A percentile compares a stretch with the other conserved stretches of the same genome.
Conservation (phyloP, 2,329 filamentous ascomycete genomes). For the Coleophoma eucalyptorum region DNA sequence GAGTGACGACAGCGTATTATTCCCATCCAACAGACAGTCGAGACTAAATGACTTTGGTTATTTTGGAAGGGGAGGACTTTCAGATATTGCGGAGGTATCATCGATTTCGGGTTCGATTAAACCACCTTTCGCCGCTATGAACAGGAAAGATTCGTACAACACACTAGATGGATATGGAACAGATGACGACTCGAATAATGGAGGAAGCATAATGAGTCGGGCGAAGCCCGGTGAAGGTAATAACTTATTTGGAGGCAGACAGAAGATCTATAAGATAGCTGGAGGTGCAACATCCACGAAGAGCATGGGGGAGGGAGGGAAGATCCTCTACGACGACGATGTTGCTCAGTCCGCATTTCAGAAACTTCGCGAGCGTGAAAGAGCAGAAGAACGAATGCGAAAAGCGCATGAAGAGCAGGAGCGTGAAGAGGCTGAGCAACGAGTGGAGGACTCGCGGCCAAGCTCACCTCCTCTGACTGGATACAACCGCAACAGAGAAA, state of each 20-base stretch:
- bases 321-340: conserved; percentile 81
- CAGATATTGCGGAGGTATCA: conserved; percentile 88
- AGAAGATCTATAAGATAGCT: conserved; percentile 90
- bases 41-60: conserved; percentile 64
- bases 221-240: conserved; percentile 85
- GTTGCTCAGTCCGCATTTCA: conserved; percentile 81
- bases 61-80: conserved; percentile 47
- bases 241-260: conserved; percentile 87
- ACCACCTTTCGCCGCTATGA: conserved; percentile 52
- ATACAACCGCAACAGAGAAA: conserved; percentile 76
- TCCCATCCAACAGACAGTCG: conserved; percentile 71
- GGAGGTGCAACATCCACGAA: conserved; percentile 40
- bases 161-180: conserved; percentile 56
- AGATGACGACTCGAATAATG: conserved; percentile 60
- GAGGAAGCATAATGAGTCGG: conserved; percentile 77
- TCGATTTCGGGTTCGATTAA: conserved; percentile 65
- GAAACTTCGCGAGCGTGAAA: conserved; percentile 53
- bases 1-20: conserved; percentile 89
- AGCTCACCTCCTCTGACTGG: conserved; percentile 55
- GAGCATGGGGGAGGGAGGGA: conserved; percentile 40
- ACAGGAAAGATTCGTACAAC: conserved; percentile 61
- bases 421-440: conserved; percentile 29
- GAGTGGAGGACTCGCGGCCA: conserved; percentile 36
- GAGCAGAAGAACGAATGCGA: conserved; percentile 40
- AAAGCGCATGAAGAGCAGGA: conserved; percentile 34